phyloP scores from a whole-genome alignment of 441 rosid genomes.

The Pelargonium citronellum region DNA sequence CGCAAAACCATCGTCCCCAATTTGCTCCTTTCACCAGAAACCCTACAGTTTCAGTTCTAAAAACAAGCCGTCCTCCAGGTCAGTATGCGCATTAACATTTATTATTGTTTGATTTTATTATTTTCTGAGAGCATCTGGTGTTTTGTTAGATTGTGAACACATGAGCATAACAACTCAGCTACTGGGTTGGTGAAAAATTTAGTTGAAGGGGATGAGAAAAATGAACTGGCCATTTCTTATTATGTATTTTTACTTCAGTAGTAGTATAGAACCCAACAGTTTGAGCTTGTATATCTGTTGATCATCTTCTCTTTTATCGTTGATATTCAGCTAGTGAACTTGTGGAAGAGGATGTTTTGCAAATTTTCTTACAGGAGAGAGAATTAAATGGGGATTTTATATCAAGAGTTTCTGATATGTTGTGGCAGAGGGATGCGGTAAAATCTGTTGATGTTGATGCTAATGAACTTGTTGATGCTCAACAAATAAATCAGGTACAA shows the following conservation, averaged over 20 bases:
- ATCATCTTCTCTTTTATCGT: constrained; percentile 1
- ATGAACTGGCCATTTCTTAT: not conserved
- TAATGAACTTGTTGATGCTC: not conserved
- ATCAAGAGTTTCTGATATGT: constrained; percentile 61
- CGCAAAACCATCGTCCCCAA: constrained; percentile 7
- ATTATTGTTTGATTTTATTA: too few relatives aligned
- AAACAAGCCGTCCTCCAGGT: constrained; percentile 51
- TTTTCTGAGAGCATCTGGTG: not conserved
- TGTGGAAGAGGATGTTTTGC: constrained; percentile 64
- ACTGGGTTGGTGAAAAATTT: not conserved
- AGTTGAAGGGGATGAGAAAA: constrained; percentile 1
- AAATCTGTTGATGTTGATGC: constrained; percentile 2
- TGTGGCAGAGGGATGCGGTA: not conserved
- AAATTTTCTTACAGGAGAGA: constrained; percentile 66
- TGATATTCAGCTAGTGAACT: constrained; percentile 42
- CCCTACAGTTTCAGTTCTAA: constrained; percentile 16
- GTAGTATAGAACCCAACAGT: not conserved
- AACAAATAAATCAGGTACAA: not conserved
- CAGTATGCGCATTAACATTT: not conserved
- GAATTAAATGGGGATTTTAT: constrained; percentile 69
- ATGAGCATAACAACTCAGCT: not conserved
- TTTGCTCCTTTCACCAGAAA: constrained; percentile 27
- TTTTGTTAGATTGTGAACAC: not conserved
- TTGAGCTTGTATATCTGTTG: constrained; percentile 3
- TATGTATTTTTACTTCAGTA: not conserved